Evolutionary conservation across 495 filamentous ascomycete species (phyloP).

Genomic region (Daldinia concentrica): DNA sequence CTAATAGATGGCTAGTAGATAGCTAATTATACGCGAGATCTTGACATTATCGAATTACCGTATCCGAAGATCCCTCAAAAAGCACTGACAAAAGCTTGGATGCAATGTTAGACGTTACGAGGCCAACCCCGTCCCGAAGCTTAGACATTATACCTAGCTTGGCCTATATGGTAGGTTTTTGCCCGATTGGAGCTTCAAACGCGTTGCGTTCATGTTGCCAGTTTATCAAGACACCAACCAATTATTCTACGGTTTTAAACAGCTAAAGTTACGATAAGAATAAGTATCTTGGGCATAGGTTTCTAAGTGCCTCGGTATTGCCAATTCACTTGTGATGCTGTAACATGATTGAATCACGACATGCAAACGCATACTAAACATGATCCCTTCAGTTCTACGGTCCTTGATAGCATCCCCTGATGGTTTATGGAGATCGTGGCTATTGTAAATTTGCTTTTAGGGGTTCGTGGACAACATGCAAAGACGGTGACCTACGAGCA

Average conservation of each 20-base stretch:
- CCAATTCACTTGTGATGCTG: background rate
- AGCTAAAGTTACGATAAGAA: background rate
- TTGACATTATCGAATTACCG: constrained; percentile 11
- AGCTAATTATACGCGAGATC: constrained; percentile 9
- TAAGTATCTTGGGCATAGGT: background rate
- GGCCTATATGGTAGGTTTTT: background rate
- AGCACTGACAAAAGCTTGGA: constrained; percentile 3
- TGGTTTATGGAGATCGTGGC: background rate
- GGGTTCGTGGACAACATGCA: background rate
- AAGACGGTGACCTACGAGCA: background rate
- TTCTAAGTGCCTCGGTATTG: background rate
- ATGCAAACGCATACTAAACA: background rate
- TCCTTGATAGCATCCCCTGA: background rate
- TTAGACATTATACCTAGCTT: background rate
- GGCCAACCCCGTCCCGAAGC: background rate
- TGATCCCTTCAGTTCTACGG: background rate
- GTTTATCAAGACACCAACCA: background rate
- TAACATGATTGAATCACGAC: background rate
- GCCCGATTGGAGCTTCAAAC: background rate
- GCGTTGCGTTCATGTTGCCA: background rate
- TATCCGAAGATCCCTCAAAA: constrained; percentile 3
- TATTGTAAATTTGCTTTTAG: background rate
- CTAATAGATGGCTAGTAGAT: background rate
- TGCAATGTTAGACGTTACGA: background rate
- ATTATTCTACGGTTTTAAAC: background rate